Base-by-base conservation (phyloP, 2,329 filamentous ascomycete species). In the Calonectria pauciramosa region DNA sequence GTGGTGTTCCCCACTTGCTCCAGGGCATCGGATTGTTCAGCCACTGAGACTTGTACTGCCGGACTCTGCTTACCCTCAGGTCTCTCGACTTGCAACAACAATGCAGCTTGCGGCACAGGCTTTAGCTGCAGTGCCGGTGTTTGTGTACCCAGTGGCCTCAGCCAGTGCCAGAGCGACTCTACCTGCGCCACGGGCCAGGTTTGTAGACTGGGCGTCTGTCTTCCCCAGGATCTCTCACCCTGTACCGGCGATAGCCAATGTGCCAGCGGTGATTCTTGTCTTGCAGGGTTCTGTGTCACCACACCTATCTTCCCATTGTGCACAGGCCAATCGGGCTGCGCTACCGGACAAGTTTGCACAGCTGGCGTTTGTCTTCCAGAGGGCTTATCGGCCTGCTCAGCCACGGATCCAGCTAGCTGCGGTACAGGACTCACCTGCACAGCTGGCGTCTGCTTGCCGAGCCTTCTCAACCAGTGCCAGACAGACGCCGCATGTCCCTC, bases 321-420 rank as follows among this genome's bases (percentile, higher is more conserved):
- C 18, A 54, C 44, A 36, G 28, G 20, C 18, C 23, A 59, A 30
- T n/a, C 23, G 2, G 7, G 34, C 20, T 65, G 71, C 11, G 34
- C 7, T 7, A 11, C 51, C 13, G 71, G 71, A 16, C 23, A 71
- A 13, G 34, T 26, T 7, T 71, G 69, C 26, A 56, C 60, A 13
- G 59, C 60, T 16, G 69, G 69, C 3, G 34, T 71, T 1, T 71
- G 69, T 28, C 69, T 71, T 16, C 69, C 69, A 10, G 14, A 18
- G 1, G 59, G 44, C 14, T 14, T 70, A 2, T 3, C 30, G 0
- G n/a, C 44, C 9, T 70, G 68, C 18, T 64, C 44, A 10, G 10
- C 16, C 9, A 23, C 56, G 6, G 16, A 26, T 4, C 7, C 56
- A 10, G 41, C 23, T 7, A 20, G 13, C n/a, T 70, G 68, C 4